phyloP scores from a whole-genome alignment of 1,284 basidiomycete species.

The Porogramme epimiltina region DNA sequence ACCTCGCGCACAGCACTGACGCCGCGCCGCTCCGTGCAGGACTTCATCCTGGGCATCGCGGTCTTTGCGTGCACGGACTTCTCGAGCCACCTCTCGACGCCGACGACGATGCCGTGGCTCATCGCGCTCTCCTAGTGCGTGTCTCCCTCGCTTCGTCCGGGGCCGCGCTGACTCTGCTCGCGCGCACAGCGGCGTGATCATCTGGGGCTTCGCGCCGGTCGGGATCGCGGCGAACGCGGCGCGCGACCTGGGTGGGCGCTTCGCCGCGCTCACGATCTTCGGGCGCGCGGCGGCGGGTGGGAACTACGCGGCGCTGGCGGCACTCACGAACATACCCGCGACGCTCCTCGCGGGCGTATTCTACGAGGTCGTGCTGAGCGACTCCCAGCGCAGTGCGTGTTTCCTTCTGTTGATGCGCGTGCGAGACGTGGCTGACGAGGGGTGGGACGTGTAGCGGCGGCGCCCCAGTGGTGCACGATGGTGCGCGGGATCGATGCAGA shows the following conservation, averaged over 20 bases:
- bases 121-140: conserved; percentile 59
- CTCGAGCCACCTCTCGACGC: conserved; percentile 60
- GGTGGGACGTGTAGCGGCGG: neutral
- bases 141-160: neutral
- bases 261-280: conserved; percentile 59
- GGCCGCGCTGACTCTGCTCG: no score
- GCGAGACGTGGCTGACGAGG: neutral
- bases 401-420: neutral
- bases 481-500: no score
- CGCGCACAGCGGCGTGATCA: conserved; percentile 45
- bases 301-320: conserved; percentile 61
- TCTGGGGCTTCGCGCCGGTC: conserved; percentile 61
- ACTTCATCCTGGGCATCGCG: conserved; percentile 61
- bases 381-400: conserved; percentile 47
- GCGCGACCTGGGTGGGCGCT: conserved; percentile 63
- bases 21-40: conserved; percentile 43
- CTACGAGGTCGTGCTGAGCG: conserved; percentile 56
- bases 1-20: neutral
- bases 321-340: conserved; percentile 67
- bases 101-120: conserved; percentile 51
- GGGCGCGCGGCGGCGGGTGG: conserved; percentile 55
- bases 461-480: no score
- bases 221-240: conserved; percentile 63
- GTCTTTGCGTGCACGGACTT: conserved; percentile 64
- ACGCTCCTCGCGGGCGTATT: conserved; percentile 52